Conservation (phyloP, 805 yeast species). For the Pichia insulana region DNA sequence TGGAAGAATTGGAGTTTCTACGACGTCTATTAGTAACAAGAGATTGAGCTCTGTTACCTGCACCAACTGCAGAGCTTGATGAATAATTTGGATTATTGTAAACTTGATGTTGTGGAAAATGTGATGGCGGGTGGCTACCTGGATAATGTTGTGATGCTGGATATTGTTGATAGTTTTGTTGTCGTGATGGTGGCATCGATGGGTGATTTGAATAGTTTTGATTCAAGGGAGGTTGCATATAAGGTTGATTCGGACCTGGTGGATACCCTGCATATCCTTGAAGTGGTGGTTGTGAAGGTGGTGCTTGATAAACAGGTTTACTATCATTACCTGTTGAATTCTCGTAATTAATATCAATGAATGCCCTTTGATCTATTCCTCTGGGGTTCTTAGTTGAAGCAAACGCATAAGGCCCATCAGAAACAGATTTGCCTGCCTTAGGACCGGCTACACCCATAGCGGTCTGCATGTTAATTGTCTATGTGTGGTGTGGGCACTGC, state of each 20-base stretch:
- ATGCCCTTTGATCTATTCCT: conserved; percentile 33
- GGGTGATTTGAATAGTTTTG: background rate
- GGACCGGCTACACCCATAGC: conserved; percentile 5
- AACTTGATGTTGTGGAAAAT: too few species aligned
- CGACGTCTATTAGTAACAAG: conserved; percentile 1
- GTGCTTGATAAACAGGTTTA: conserved; percentile 7
- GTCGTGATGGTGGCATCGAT: background rate
- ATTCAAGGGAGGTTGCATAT: background rate
- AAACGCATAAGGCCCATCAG: background rate
- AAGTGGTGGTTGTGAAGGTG: background rate
- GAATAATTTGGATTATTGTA: background rate
- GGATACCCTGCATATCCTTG: background rate
- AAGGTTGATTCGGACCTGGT: background rate
- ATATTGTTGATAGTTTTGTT: too few species aligned
- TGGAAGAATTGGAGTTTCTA: conserved; percentile 8
- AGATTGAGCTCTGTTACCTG: background rate
- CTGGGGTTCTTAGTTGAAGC: conserved; percentile 1
- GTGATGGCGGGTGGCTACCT: too few species aligned
- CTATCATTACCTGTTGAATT: conserved; percentile 23
- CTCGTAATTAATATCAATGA: conserved; percentile 38
- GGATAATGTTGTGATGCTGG: too few species aligned
- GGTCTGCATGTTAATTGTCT: conserved; percentile 4
- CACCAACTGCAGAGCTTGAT: background rate
- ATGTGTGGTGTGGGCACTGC: too few species aligned
- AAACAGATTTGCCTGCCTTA: background rate